Percentiles rank a stretch among this genome's conserved stretches.
Conservation (phyloP, 352 stramenopile genomes). For the Thraustochytrium sp. region DNA sequence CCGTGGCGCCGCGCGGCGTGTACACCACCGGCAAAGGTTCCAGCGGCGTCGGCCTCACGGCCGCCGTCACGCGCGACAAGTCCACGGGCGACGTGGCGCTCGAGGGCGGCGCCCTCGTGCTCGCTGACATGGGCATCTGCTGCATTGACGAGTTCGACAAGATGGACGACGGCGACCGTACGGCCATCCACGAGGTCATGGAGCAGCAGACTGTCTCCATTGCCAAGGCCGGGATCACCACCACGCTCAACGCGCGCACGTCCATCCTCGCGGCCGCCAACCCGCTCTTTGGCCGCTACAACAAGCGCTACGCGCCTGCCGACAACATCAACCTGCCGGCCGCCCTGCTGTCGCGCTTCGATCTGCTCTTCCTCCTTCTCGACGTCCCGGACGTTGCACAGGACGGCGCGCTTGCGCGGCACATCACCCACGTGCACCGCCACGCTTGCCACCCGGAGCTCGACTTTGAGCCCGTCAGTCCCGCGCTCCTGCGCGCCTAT, state of each 20-base stretch:
- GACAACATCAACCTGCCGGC: slow-evolving; percentile 99
- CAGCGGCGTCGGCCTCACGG: slow-evolving; percentile 95
- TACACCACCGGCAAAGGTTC: slow-evolving; percentile 99
- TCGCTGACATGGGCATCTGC: slow-evolving; percentile 96
- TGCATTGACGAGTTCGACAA: slow-evolving; percentile 97
- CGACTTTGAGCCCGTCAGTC: slow-evolving; percentile 75
- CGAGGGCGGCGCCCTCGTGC: slow-evolving; percentile 91
- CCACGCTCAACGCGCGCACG: slow-evolving; percentile 86
- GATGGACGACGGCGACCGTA: slow-evolving; percentile 96
- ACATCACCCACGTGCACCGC: slow-evolving; percentile 85
- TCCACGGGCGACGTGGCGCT: slow-evolving; percentile 74
- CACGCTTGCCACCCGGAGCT: slow-evolving; percentile 72
- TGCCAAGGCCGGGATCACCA: slow-evolving; percentile 98
- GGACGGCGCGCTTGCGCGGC: slow-evolving; percentile 77
- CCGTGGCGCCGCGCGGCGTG: slow-evolving; percentile 89
- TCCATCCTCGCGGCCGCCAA: slow-evolving; percentile 81
- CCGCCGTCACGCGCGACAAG: slow-evolving; percentile 89
- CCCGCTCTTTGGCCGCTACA: slow-evolving; percentile 77
- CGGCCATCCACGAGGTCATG: slow-evolving; percentile 99
- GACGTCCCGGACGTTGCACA: slow-evolving; percentile 65
- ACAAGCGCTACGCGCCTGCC: slow-evolving; percentile 60
- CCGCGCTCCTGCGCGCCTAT: slow-evolving; percentile 58
- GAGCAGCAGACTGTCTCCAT: slow-evolving; percentile 98
- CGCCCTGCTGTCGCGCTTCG: slow-evolving; percentile 97
- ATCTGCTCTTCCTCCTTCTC: slow-evolving; percentile 97